A percentile compares a stretch with the other conserved stretches of the same genome.
These are phyloP conservation scores for Penicillium sp. DNA, from an alignment of 2,329 filamentous ascomycete genomes.

Conservation along the genomic window DNA sequence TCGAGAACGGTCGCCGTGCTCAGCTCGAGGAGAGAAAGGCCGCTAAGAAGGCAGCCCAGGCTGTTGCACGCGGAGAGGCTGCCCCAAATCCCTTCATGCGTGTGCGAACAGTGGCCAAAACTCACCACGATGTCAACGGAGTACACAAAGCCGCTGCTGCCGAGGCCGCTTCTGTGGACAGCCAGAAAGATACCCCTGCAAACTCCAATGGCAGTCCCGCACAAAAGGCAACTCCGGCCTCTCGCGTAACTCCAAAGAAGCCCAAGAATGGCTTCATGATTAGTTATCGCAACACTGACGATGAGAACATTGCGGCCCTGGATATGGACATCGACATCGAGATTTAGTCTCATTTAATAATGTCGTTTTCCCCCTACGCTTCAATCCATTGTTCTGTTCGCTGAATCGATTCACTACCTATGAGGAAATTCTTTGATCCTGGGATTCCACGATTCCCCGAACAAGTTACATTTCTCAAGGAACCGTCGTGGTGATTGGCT, in stretches of 20 bases:
- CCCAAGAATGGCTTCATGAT: conserved; percentile 59
- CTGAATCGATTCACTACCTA: neutral
- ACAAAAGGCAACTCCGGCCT: conserved; percentile 45
- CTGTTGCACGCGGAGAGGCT: conserved; percentile 61
- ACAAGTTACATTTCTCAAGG: neutral
- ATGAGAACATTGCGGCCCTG: conserved; percentile 85
- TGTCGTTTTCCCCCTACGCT: neutral
- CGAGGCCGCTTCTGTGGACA: conserved; percentile 27
- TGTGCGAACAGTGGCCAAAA: conserved; percentile 65
- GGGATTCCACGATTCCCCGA: neutral
- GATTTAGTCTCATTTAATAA: conserved; percentile 50
- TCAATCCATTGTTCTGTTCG: neutral
- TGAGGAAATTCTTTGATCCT: neutral
- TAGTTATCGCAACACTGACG: conserved; percentile 74
- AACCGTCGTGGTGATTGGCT: neutral
- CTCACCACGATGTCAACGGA: conserved; percentile 59
- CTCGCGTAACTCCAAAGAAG: conserved; percentile 31
- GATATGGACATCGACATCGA: conserved; percentile 92
- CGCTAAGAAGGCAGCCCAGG: conserved; percentile 59
- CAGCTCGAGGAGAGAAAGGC: conserved; percentile 75
- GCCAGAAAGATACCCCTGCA: conserved; percentile 48
- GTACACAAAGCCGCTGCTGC: conserved; percentile 29
- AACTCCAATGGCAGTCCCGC: conserved; percentile 53
- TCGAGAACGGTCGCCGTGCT: conserved; percentile 86
- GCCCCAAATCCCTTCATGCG: conserved; percentile 56